A percentile compares a stretch with the other conserved stretches of the same genome.
Evolutionary conservation across 495 filamentous ascomycete species (phyloP).

Genomic region (Podospora australis): DNA sequence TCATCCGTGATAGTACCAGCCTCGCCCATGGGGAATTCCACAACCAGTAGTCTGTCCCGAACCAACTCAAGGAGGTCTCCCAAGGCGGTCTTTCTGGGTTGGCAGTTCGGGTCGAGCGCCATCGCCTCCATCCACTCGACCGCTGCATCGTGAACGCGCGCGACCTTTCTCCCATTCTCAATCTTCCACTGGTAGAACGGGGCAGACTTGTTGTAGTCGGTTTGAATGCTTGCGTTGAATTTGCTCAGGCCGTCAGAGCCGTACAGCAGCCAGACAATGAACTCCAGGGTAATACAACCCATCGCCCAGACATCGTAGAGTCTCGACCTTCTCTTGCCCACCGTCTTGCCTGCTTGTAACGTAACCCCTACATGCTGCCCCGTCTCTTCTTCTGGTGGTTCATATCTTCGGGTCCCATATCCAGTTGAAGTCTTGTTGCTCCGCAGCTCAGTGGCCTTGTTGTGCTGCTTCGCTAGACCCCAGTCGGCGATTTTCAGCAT

Average conservation of each 20-base stretch:
- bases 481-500: constrained; percentile 21
- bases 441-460: neutral
- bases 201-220: neutral
- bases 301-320: constrained; percentile 36
- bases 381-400: constrained; percentile 19
- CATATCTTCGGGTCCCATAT: constrained; percentile 15
- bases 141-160: neutral
- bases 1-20: no score
- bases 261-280: constrained; percentile 32
- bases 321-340: constrained; percentile 7
- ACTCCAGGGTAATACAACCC: constrained; percentile 31
- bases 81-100: neutral
- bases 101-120: neutral
- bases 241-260: constrained; percentile 11
- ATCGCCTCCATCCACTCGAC: constrained; percentile 1
- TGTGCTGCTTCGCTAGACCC: constrained; percentile 19
- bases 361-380: neutral
- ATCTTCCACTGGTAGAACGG: neutral
- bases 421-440: constrained; percentile 9
- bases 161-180: neutral
- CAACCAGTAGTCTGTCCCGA: neutral
- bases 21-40: neutral
- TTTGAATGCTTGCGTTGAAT: constrained; percentile 7
- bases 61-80: constrained; percentile 1
- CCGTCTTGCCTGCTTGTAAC: neutral